Conservation (phyloP, 2,329 filamentous ascomycete species). For the Botrytis aclada region DNA sequence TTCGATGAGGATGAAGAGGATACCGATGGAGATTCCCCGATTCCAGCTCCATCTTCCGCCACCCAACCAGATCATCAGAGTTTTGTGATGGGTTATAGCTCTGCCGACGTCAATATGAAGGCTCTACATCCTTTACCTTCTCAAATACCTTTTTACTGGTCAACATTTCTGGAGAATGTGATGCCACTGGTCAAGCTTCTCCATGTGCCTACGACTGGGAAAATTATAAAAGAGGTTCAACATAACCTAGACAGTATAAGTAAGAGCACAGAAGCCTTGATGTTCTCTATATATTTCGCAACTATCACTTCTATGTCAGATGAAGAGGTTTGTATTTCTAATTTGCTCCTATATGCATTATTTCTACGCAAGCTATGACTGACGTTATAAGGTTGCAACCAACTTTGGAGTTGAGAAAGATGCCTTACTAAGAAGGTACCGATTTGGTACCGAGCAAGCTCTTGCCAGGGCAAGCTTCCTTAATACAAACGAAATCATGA, state of each 20-base stretch:
- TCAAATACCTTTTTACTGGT: slow-evolving; percentile 66
- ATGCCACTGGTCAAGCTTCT: slow-evolving; percentile 70
- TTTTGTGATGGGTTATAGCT: slow-evolving; percentile 72
- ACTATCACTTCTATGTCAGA: slow-evolving; percentile 44
- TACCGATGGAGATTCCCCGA: slow-evolving; percentile 32
- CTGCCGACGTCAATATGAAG: slow-evolving; percentile 63
- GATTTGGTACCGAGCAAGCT: slow-evolving; percentile 53
- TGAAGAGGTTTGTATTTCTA: slow-evolving; percentile 32
- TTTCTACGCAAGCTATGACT: slow-evolving; percentile 19
- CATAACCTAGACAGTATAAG: slow-evolving; percentile 56
- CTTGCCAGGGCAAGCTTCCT: slow-evolving; percentile 54
- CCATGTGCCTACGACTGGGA: slow-evolving; percentile 65
- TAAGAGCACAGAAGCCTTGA: slow-evolving; percentile 44
- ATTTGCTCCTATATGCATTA: not conserved
- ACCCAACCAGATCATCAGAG: slow-evolving; percentile 66
- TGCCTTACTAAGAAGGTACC: slow-evolving; percentile 46
- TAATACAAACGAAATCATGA: slow-evolving; percentile 51
- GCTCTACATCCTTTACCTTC: slow-evolving; percentile 63
- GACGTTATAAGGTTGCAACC: slow-evolving; percentile 29
- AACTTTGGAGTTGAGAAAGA: slow-evolving; percentile 45
- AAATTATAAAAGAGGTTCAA: slow-evolving; percentile 58
- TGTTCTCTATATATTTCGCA: slow-evolving; percentile 57
- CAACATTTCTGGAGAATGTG: slow-evolving; percentile 69
- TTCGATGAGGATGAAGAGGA: slow-evolving; percentile 33
- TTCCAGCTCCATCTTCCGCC: slow-evolving; percentile 44